Evolutionary conservation across 1,284 basidiomycete genomes (phyloP).

Genomic region (Ceratobasidium sp.): DNA sequence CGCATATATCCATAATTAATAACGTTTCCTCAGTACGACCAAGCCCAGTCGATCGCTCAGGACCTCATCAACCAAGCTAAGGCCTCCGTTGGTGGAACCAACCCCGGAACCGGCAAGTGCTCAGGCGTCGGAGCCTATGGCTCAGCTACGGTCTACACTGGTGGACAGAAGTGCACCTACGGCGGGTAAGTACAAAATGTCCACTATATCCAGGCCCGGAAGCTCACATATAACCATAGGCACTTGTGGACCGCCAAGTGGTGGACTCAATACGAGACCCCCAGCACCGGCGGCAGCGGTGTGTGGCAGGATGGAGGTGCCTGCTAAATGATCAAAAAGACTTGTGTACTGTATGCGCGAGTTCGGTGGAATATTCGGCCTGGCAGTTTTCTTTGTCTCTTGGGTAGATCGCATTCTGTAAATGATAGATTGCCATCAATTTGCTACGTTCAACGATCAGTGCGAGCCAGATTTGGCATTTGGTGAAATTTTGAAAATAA

Average conservation of each 20-base stretch:
- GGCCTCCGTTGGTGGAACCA: constrained; percentile 36
- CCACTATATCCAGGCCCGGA: neutral
- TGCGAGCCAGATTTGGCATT: neutral
- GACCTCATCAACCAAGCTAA: constrained; percentile 25
- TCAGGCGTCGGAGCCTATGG: constrained; percentile 44
- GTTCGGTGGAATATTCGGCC: constrained; percentile 20
- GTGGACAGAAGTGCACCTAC: constrained; percentile 50
- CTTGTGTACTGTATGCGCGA: neutral
- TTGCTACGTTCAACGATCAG: neutral
- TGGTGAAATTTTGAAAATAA: too few relatives aligned
- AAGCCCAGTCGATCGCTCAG: constrained; percentile 38
- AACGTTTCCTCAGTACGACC: constrained; percentile 10
- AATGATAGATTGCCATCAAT: neutral
- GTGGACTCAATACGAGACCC: constrained; percentile 52
- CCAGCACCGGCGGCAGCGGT: constrained; percentile 45
- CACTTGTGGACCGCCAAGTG: constrained; percentile 48
- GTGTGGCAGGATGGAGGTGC: constrained; percentile 41
- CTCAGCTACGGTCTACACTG: constrained; percentile 48
- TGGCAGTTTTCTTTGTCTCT: constrained; percentile 5
- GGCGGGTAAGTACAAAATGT: constrained; percentile 26
- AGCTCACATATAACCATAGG: neutral
- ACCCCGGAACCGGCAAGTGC: constrained; percentile 43
- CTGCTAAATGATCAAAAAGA: constrained; percentile 26
- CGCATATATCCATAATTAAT: neutral
- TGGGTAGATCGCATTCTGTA: constrained; percentile 9